Base-by-base conservation (phyloP, 1,139 yeast genomes). In the Diutina rugosa region DNA sequence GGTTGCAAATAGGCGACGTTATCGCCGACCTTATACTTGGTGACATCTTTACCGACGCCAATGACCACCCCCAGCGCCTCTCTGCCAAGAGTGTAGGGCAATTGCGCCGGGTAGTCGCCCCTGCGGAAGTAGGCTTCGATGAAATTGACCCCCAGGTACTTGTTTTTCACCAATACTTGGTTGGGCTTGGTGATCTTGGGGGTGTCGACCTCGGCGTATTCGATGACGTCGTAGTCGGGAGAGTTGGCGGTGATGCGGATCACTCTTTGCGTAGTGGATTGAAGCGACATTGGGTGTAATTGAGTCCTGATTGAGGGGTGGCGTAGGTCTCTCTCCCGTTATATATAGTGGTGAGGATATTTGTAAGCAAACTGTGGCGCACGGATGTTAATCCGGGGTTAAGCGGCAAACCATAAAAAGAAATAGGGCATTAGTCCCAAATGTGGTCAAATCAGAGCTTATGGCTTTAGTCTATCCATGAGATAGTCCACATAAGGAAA, bases 21-120 rank as follows among this genome's bases (percentile, higher is more conserved):
- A 64, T 90, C 96, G 45, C 96, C 96, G 30, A 84, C 81, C 56
- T 76, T 67, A 66, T 72, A 84, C 53, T 76, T 69, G 29, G 72
- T 69, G 28, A 87, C 95, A 1, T 76, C 69, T 2, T 71, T 62
- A 35, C 97, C 97, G 21, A 81, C 79, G 21, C 84, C 81, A 46
- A 78, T 93, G 55, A 90, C 81, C 18, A 70, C 78, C 44, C 97
- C 97, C 46, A 87, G 73, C 3, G 91, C 96, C 68, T 90, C 97
- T 58, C 90, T 76, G n/a, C 97, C 97, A 49, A 87, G 74, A 47
- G 81, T 71, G 58, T 74, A 75, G 0, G 97, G 97, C 54, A 73
- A 68, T 46, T 68, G 62, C 2, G 75, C 65, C 4, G 88, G 85
- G 65, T 90, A 90, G 6, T 85, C 64, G 2, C 97, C 97, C 56